These are phyloP conservation scores for Russula dissimulans DNA, from an alignment of 768 basidiomycete species.

Conservation along the genomic window DNA sequence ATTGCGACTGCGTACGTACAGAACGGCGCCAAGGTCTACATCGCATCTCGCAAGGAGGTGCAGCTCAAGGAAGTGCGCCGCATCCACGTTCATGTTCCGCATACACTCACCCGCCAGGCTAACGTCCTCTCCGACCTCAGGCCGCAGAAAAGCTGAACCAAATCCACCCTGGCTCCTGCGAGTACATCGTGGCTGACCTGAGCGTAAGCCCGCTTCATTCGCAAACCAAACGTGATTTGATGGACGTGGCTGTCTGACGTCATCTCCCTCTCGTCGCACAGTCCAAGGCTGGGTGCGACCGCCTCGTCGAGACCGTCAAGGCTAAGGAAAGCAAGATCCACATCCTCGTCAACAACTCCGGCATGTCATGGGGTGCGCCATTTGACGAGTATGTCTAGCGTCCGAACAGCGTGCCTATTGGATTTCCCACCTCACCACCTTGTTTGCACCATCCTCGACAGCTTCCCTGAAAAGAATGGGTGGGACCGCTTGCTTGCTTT, in stretches of 20 bases:
- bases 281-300: conserved; percentile 74
- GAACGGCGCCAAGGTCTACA: conserved; percentile 86
- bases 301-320: conserved; percentile 57
- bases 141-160: conserved; percentile 48
- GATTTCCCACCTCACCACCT: too few species aligned
- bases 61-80: conserved; percentile 58
- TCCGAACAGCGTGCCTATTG: background rate
- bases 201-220: conserved; percentile 38
- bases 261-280: conserved; percentile 21
- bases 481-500: conserved; percentile 80
- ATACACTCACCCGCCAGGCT: background rate
- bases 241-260: background rate
- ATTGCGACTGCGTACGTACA: conserved; percentile 75
- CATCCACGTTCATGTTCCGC: background rate
- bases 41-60: conserved; percentile 74
- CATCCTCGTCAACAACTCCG: conserved; percentile 79
- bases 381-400: conserved; percentile 36
- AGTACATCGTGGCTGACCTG: conserved; percentile 70
- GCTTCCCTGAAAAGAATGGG: conserved; percentile 69
- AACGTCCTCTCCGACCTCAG: conserved; percentile 32
- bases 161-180: conserved; percentile 47
- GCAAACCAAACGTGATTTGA: background rate
- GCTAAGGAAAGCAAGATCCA: conserved; percentile 65
- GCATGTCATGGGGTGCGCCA: conserved; percentile 68
- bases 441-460: background rate